phyloP scores from a whole-genome alignment of 108 stramenopile genomes.

The Nitzschia putrida region DNA sequence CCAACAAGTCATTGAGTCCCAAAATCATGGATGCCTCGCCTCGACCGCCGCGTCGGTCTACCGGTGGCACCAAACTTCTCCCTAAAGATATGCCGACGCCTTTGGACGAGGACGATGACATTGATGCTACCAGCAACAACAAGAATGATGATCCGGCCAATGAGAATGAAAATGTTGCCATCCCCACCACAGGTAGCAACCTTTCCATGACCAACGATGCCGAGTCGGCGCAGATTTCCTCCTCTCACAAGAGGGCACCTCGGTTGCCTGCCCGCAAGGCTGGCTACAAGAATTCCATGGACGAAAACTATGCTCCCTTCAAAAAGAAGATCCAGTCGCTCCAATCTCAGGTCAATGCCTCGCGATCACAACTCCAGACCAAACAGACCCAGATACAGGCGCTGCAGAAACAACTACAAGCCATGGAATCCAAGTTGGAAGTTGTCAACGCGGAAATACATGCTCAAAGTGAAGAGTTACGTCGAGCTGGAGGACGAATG shows the following conservation, averaged over 20 bases:
- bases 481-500: constrained; percentile 70
- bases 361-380: constrained; percentile 15
- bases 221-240: background rate
- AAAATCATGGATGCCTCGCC: constrained; percentile 26
- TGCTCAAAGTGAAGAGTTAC: constrained; percentile 74
- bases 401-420: constrained; percentile 56
- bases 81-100: background rate
- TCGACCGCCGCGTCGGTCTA: constrained; percentile 17
- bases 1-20: constrained; percentile 3
- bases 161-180: background rate
- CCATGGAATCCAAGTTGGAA: constrained; percentile 61
- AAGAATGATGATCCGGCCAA: background rate
- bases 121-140: background rate
- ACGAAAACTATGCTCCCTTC: background rate
- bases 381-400: constrained; percentile 44
- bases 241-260: background rate
- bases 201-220: background rate
- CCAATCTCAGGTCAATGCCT: constrained; percentile 8
- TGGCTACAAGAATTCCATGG: background rate
- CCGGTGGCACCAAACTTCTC: background rate
- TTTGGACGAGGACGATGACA: background rate
- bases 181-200: background rate
- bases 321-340: constrained; percentile 13
- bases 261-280: constrained; percentile 6
- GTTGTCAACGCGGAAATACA: constrained; percentile 64